Conservation (phyloP, 2,329 filamentous ascomycete genomes). For the Ophiosphaerella narmari region DNA sequence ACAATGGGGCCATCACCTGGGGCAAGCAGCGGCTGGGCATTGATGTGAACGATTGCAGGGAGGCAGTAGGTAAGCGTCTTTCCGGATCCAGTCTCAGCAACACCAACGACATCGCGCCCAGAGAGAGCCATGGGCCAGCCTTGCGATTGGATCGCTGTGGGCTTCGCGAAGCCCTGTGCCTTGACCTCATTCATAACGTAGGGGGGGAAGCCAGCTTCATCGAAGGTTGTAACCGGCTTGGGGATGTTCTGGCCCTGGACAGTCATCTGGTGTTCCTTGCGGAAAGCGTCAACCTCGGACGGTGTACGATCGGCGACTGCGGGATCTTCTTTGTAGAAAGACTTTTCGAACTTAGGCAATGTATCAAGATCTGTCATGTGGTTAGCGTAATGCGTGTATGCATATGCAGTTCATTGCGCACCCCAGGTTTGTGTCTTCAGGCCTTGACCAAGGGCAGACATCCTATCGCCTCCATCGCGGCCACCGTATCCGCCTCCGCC, state of each 20-base stretch:
- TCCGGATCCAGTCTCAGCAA: slow-evolving; percentile 98
- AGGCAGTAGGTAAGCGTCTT: slow-evolving; percentile 99
- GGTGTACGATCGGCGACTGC: slow-evolving; percentile 74
- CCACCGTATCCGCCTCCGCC: slow-evolving; percentile 48
- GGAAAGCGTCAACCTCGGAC: slow-evolving; percentile 85
- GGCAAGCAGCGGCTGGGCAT: slow-evolving; percentile 93
- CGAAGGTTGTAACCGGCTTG: slow-evolving; percentile 94
- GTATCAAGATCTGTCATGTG: slow-evolving; percentile 67
- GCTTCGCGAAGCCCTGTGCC: slow-evolving; percentile 90
- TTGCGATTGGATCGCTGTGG: slow-evolving; percentile 96
- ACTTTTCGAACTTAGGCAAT: slow-evolving; percentile 97
- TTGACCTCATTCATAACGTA: slow-evolving; percentile 99
- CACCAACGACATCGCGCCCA: slow-evolving; percentile 97
- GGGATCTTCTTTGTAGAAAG: slow-evolving; percentile 96
- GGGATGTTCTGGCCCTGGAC: slow-evolving; percentile 81
- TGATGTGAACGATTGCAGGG: slow-evolving; percentile 98
- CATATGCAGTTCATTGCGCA: slow-evolving; percentile 55
- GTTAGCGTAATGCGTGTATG: slow-evolving; percentile 24
- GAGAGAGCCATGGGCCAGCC: slow-evolving; percentile 99
- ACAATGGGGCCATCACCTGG: slow-evolving; percentile 97
- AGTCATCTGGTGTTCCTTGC: slow-evolving; percentile 81
- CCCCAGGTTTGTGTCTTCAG: slow-evolving; percentile 90
- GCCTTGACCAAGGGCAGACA: slow-evolving; percentile 86
- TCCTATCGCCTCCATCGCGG: slow-evolving; percentile 77
- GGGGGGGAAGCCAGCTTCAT: slow-evolving; percentile 93